Evolutionary conservation across 768 basidiomycete genomes (phyloP).

Genomic region (Coprinopsis marcescibilis): DNA sequence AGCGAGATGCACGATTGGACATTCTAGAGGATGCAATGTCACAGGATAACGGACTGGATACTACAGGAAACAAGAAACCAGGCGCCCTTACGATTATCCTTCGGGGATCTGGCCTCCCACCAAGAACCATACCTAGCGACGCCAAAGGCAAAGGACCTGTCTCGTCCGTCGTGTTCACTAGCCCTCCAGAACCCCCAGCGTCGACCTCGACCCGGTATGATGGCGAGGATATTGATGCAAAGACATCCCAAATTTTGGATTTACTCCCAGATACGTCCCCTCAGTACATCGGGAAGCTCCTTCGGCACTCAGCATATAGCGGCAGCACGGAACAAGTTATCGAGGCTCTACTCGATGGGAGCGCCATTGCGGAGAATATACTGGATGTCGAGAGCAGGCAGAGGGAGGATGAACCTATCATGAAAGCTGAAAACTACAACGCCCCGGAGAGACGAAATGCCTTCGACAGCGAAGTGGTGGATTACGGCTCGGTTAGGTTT

Average conservation of each 20-base stretch:
- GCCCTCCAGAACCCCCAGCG: conserved; percentile 3
- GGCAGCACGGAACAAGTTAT: conserved; percentile 59
- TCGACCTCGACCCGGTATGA: conserved; percentile 23
- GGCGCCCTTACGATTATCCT: conserved; percentile 61
- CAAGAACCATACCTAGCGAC: neutral
- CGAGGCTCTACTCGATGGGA: conserved; percentile 71
- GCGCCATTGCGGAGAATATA: conserved; percentile 40
- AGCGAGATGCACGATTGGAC: conserved; percentile 55
- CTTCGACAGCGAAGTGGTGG: conserved; percentile 70
- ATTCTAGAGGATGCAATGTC: conserved; percentile 48
- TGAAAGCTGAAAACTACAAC: conserved; percentile 11
- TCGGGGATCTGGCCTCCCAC: conserved; percentile 51
- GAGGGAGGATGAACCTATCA: neutral
- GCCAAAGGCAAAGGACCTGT: conserved; percentile 1
- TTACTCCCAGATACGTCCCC: conserved; percentile 61
- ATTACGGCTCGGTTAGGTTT: conserved; percentile 49
- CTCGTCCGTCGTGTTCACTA: neutral
- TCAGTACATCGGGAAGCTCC: conserved; percentile 52
- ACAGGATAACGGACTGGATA: conserved; percentile 27
- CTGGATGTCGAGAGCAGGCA: conserved; percentile 9
- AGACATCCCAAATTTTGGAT: conserved; percentile 67
- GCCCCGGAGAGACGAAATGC: conserved; percentile 57
- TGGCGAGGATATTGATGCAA: conserved; percentile 40
- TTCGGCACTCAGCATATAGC: conserved; percentile 44
- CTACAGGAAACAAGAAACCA: conserved; percentile 26